phyloP scores from a whole-genome alignment of 2,329 filamentous ascomycete species.

The Xylaria digitata region DNA sequence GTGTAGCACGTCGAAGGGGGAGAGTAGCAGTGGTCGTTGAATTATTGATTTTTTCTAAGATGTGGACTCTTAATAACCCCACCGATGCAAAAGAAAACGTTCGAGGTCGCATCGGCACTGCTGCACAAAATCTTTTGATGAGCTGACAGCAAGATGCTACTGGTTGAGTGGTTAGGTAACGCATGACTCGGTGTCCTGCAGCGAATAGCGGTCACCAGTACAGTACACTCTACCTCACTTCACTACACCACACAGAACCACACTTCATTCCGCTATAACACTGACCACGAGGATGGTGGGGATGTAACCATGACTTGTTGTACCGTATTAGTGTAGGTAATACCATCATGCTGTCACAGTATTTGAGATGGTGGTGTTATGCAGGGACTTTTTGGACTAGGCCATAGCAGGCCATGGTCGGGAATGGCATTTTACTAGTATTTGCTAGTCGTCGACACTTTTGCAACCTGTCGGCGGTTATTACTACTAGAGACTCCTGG shows the following conservation, averaged over 20 bases:
- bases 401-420: too few relatives aligned
- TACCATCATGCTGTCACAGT: background rate
- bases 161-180: constrained; percentile 23
- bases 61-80: constrained; percentile 22
- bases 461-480: constrained; percentile 7
- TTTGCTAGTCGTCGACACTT: background rate
- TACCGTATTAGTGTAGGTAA: constrained; percentile 24
- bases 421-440: too few relatives aligned
- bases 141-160: constrained; percentile 24
- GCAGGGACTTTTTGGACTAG: constrained; percentile 34
- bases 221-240: background rate
- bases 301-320: constrained; percentile 23
- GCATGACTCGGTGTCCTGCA: constrained; percentile 38
- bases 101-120: constrained; percentile 28
- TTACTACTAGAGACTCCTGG: too few relatives aligned
- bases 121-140: constrained; percentile 29
- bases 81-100: constrained; percentile 30
- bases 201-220: constrained; percentile 37
- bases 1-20: background rate
- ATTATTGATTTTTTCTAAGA: constrained; percentile 22
- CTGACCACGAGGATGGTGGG: constrained; percentile 32
- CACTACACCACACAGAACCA: too few relatives aligned
- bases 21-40: constrained; percentile 22
- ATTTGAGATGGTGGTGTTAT: constrained; percentile 38
- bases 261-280: background rate